These are phyloP conservation scores for Penicillium sp. DNA, from an alignment of 2,329 filamentous ascomycete species.

Conservation along the genomic window DNA sequence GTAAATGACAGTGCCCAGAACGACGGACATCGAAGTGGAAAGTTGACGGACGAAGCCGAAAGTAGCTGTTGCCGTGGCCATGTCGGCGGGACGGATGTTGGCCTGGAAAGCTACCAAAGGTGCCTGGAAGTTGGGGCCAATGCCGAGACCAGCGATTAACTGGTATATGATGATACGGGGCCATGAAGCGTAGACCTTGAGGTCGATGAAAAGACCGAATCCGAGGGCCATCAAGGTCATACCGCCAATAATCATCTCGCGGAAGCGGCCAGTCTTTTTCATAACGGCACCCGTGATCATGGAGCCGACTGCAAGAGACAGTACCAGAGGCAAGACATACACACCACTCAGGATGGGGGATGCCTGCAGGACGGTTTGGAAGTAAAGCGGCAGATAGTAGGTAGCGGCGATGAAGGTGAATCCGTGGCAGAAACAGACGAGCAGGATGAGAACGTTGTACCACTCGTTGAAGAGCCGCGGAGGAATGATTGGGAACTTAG, in stretches of 20 bases:
- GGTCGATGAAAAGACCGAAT: constrained; percentile 55
- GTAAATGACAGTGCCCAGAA: constrained; percentile 48
- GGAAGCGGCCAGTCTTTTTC: constrained; percentile 63
- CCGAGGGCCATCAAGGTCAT: constrained; percentile 55
- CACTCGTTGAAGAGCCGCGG: constrained; percentile 58
- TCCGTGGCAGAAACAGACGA: constrained; percentile 63
- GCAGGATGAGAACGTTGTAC: constrained; percentile 58
- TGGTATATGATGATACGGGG: constrained; percentile 47
- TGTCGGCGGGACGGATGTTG: constrained; percentile 51
- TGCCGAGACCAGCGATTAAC: constrained; percentile 52
- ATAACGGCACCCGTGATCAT: constrained; percentile 57
- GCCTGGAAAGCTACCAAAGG: constrained; percentile 58
- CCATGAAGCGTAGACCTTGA: constrained; percentile 47
- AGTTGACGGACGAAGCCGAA: constrained; percentile 54
- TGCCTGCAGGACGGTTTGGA: constrained; percentile 63
- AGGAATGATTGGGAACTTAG: constrained; percentile 71
- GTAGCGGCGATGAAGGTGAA: constrained; percentile 67
- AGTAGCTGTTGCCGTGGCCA: constrained; percentile 55
- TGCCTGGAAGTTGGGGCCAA: constrained; percentile 55
- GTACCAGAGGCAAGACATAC: constrained; percentile 61
- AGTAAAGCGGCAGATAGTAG: constrained; percentile 80
- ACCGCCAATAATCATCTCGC: constrained; percentile 51
- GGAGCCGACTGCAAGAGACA: constrained; percentile 58
- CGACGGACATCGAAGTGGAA: constrained; percentile 50
- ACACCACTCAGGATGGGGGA: constrained; percentile 64